These are phyloP conservation scores for Salix udensis DNA, from an alignment of 345 rosid genomes.

Conservation along the genomic window DNA sequence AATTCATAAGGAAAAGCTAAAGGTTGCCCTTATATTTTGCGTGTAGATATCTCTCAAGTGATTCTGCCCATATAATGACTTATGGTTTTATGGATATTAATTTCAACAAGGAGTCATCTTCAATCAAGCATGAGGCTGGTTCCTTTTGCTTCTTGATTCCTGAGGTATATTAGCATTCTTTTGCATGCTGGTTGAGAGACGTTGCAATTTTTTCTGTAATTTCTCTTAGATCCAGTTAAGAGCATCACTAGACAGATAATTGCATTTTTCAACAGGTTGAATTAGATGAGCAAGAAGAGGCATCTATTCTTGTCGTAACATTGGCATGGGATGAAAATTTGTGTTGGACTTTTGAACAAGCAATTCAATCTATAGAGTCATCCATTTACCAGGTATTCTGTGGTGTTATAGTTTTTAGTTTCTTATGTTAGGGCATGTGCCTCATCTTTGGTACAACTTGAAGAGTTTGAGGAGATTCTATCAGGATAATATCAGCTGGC, in stretches of 20 bases:
- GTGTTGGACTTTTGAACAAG: constrained; percentile 49
- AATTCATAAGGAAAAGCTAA: background rate
- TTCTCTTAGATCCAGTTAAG: constrained; percentile 3
- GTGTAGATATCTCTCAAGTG: constrained; percentile 78
- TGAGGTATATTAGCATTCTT: constrained; percentile 48
- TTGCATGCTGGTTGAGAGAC: constrained; percentile 1
- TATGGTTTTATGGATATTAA: constrained; percentile 74
- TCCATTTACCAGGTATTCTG: constrained; percentile 56
- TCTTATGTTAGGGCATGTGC: background rate
- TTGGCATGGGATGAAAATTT: constrained; percentile 21
- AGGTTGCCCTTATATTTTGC: background rate
- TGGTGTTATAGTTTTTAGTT: background rate
- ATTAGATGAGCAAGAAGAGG: constrained; percentile 49
- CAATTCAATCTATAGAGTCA: constrained; percentile 54
- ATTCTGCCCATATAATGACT: constrained; percentile 46
- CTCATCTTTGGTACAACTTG: background rate
- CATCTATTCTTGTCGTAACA: background rate
- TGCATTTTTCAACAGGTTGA: constrained; percentile 55
- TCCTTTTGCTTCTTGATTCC: constrained; percentile 73
- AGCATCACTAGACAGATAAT: background rate
- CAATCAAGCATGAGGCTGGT: constrained; percentile 55
- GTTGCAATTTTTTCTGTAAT: background rate
- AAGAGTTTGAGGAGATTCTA: background rate
- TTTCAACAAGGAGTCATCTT: constrained; percentile 36
- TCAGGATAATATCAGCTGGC: background rate